These are phyloP conservation scores for Pythium grandisporangium DNA, from an alignment of 352 stramenopile species.

Conservation along the genomic window DNA sequence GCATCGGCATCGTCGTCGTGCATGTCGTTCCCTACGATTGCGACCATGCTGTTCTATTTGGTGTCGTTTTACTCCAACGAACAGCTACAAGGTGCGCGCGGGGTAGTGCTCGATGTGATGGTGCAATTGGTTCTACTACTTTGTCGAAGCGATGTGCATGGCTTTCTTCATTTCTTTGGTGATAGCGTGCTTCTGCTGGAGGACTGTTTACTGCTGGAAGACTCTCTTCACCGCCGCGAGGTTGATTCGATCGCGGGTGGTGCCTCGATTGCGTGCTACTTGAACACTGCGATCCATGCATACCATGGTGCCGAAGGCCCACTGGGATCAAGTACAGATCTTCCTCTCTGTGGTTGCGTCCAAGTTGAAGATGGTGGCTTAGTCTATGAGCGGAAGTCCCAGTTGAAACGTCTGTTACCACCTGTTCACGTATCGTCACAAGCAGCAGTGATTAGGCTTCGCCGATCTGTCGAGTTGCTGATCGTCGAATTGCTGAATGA, in stretches of 20 bases:
- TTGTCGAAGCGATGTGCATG: constrained; percentile 11
- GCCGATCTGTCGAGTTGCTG: constrained; percentile 8
- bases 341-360: constrained; percentile 14
- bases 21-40: constrained; percentile 16
- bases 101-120: constrained; percentile 7
- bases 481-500: constrained; percentile 6
- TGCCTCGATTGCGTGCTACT: constrained; percentile 14
- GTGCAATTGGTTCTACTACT: constrained; percentile 13
- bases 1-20: too few relatives aligned
- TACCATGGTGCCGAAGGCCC: constrained; percentile 14
- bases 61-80: constrained; percentile 17
- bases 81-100: constrained; percentile 5
- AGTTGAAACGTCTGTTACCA: constrained; percentile 14
- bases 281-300: constrained; percentile 19
- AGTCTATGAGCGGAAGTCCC: constrained; percentile 6
- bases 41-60: constrained; percentile 16
- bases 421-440: constrained; percentile 7
- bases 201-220: constrained; percentile 19
- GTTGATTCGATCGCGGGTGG: neutral
- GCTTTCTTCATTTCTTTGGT: constrained; percentile 14
- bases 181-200: constrained; percentile 16
- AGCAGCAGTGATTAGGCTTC: constrained; percentile 2
- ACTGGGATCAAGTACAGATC: constrained; percentile 4
- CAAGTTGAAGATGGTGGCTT: constrained; percentile 5
- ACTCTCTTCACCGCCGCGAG: constrained; percentile 6